Conservation (phyloP, 2,329 filamentous ascomycete species). For the Knoxdaviesia proteae region DNA sequence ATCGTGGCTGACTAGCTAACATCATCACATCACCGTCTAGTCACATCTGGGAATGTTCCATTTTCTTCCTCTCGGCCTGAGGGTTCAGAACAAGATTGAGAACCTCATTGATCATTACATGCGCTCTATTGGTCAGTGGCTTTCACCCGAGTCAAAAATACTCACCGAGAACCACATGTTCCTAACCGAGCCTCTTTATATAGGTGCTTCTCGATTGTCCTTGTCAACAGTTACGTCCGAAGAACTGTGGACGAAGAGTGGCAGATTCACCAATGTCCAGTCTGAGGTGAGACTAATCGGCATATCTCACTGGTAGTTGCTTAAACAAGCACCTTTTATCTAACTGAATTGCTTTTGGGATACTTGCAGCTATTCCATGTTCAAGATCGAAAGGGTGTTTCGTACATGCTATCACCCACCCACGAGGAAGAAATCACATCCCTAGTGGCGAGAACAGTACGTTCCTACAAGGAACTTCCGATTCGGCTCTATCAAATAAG, state of each 20-base stretch:
- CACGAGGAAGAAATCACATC: conserved; percentile 93
- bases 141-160: neutral
- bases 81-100: conserved; percentile 79
- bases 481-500: conserved; percentile 79
- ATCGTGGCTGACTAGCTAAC: neutral
- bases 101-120: conserved; percentile 75
- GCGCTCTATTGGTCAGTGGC: conserved; percentile 40
- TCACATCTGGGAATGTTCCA: conserved; percentile 85
- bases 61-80: conserved; percentile 64
- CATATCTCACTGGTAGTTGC: no score
- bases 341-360: conserved; percentile 5
- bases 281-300: no score
- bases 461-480: conserved; percentile 73
- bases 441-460: conserved; percentile 50
- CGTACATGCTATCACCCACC: conserved; percentile 69
- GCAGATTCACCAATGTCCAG: conserved; percentile 34
- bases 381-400: conserved; percentile 52
- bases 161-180: conserved; percentile 3
- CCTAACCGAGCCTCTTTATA: conserved; percentile 6
- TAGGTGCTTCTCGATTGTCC: conserved; percentile 59
- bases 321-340: neutral
- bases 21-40: conserved; percentile 15
- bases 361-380: conserved; percentile 52
- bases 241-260: conserved; percentile 62
- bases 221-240: conserved; percentile 75